These are phyloP conservation scores for Talaromyces amestolkiae DNA, from an alignment of 2,329 filamentous ascomycete genomes.

Conservation along the genomic window DNA sequence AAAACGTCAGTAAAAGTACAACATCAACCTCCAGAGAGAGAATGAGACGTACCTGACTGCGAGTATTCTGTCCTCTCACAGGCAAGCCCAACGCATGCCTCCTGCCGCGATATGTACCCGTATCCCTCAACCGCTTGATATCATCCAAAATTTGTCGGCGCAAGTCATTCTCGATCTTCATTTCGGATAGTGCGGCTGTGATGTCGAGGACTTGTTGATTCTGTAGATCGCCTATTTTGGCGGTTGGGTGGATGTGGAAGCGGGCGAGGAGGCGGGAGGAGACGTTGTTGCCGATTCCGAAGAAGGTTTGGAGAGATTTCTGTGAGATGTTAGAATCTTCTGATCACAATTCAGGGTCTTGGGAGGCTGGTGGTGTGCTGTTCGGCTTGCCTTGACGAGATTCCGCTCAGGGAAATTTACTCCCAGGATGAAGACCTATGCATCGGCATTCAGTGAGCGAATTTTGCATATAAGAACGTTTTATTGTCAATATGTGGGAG, in stretches of 20 bases:
- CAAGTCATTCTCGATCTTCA: constrained; percentile 93
- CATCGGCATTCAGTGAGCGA: not conserved
- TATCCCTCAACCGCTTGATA: constrained; percentile 81
- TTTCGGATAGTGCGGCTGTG: constrained; percentile 78
- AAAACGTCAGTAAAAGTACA: not conserved
- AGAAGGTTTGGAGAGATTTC: constrained; percentile 74
- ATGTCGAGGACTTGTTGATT: constrained; percentile 76
- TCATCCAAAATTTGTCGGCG: constrained; percentile 76
- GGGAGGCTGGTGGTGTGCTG: constrained; percentile 3
- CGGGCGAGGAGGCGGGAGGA: constrained; percentile 79
- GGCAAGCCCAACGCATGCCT: constrained; percentile 91
- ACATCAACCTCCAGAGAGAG: not conserved
- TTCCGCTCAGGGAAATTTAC: constrained; percentile 80
- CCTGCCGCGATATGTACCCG: constrained; percentile 83
- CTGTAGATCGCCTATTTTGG: constrained; percentile 71
- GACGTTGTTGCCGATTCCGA: constrained; percentile 71
- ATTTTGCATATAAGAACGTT: not conserved
- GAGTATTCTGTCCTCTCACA: constrained; percentile 84
- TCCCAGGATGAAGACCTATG: constrained; percentile 78
- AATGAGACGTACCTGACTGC: constrained; percentile 60
- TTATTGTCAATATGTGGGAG: not conserved
- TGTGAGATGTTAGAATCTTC: constrained; percentile 19
- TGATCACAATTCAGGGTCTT: not conserved
- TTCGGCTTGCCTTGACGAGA: constrained; percentile 69
- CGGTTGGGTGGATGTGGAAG: constrained; percentile 80